Evolutionary conservation across 1,284 basidiomycete species (phyloP).

Genomic region (Ganoderma lucidum): DNA sequence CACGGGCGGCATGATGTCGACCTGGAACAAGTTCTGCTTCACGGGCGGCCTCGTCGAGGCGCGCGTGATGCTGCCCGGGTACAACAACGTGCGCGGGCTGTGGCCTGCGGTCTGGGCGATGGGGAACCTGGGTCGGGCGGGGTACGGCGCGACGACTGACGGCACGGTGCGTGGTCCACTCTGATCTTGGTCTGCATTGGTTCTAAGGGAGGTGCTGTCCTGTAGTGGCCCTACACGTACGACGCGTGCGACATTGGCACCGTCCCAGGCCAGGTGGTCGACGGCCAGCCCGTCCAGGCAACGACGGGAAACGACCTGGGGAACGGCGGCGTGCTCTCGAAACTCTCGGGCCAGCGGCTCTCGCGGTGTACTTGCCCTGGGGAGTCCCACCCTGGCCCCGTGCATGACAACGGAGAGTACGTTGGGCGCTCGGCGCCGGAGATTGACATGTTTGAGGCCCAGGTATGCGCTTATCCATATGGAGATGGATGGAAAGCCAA

Average conservation of each 20-base stretch:
- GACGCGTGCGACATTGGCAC: constrained; percentile 67
- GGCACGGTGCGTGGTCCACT: constrained; percentile 46
- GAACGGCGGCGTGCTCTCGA: constrained; percentile 53
- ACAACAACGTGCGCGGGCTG: constrained; percentile 57
- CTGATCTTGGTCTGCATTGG: too few relatives aligned
- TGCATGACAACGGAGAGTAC: constrained; percentile 49
- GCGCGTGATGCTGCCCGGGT: constrained; percentile 81
- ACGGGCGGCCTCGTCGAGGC: constrained; percentile 82
- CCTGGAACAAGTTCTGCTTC: constrained; percentile 96
- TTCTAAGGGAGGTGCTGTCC: too few relatives aligned
- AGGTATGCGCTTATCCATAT: constrained; percentile 12
- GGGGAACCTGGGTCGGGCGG: constrained; percentile 45
- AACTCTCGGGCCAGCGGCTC: constrained; percentile 78
- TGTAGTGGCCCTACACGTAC: constrained; percentile 63
- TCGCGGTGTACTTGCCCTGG: constrained; percentile 86
- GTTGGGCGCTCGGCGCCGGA: constrained; percentile 64
- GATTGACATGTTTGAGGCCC: constrained; percentile 79
- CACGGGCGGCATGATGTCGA: constrained; percentile 72
- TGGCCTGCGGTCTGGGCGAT: constrained; percentile 64
- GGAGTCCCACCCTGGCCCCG: constrained; percentile 84
- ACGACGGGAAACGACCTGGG: constrained; percentile 45
- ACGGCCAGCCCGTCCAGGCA: constrained; percentile 49
- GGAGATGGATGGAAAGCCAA: constrained; percentile 9
- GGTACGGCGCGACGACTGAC: constrained; percentile 64
- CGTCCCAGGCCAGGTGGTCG: constrained; percentile 52